Evolutionary conservation across 495 filamentous ascomycete genomes (phyloP).

Genomic region (Hyaloscypha hepaticicola): DNA sequence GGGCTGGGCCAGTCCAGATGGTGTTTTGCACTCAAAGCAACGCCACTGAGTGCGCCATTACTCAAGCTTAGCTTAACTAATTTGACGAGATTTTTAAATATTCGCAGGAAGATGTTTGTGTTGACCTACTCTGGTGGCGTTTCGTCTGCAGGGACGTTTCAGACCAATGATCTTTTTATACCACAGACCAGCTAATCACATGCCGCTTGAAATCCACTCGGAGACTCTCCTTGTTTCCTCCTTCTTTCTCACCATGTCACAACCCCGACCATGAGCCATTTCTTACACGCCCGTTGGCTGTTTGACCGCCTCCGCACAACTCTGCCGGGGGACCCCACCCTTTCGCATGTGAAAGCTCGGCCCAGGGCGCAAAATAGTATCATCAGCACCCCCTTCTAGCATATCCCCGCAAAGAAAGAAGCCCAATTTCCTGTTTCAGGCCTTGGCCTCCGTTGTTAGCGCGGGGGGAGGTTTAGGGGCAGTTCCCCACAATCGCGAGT

Average conservation of each 20-base stretch:
- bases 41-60: slow-evolving; percentile 38
- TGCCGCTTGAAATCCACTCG: not conserved
- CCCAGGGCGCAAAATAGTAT: not conserved
- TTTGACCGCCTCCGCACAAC: not conserved
- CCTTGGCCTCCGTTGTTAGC: not conserved
- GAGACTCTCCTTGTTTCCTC: not conserved
- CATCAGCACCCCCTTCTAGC: not conserved
- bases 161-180: not conserved
- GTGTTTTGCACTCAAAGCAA: slow-evolving; percentile 51
- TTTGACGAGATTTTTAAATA: not conserved
- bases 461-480: not conserved
- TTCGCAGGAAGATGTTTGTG: not conserved
- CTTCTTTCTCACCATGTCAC: not conserved
- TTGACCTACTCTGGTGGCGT: not conserved
- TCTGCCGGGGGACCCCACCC: not conserved
- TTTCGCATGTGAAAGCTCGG: slow-evolving; percentile 12
- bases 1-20: slow-evolving; percentile 56
- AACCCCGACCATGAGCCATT: not conserved
- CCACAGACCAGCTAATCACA: not conserved
- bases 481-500: not conserved
- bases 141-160: not conserved
- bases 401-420: not conserved
- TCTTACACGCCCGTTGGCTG: not conserved
- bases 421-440: not conserved
- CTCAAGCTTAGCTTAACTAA: not conserved